Conservation (phyloP, 2,329 filamentous ascomycete species). For the Nothophaeocryptopus gaeumannii region DNA sequence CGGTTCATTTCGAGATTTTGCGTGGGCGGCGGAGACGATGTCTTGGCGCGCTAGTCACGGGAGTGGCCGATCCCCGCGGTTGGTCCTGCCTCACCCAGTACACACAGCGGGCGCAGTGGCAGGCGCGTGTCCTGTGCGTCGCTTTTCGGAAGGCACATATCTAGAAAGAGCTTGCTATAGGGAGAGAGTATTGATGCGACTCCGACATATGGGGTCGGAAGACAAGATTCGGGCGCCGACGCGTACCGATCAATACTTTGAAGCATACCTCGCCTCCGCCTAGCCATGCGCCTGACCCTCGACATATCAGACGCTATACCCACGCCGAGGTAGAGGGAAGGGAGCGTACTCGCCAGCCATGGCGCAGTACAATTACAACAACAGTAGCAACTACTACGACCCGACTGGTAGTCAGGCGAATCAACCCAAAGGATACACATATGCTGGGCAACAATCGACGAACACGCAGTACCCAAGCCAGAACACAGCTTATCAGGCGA, state of each 20-base stretch:
- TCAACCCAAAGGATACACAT: constrained; percentile 10
- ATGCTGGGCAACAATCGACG: constrained; percentile 7
- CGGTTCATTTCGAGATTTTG: no score
- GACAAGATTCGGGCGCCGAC: background rate
- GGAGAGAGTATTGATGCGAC: background rate
- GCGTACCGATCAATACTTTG: background rate
- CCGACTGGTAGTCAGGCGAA: constrained; percentile 32
- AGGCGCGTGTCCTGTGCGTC: no score
- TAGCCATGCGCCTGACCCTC: constrained; percentile 6
- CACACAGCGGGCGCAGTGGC: no score
- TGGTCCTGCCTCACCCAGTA: no score
- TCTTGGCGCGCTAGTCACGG: no score
- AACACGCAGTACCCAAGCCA: constrained; percentile 19
- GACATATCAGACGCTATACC: constrained; percentile 3
- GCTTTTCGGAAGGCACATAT: no score
- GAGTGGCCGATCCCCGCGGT: no score
- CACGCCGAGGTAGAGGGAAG: background rate
- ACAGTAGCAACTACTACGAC: constrained; percentile 28
- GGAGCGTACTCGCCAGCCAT: constrained; percentile 10
- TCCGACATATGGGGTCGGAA: no score
- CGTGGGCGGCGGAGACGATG: no score
- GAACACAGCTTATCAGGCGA: constrained; percentile 15
- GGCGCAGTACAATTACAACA: constrained; percentile 31
- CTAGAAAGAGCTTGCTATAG: background rate
- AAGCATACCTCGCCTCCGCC: background rate